Base-by-base conservation (phyloP, 306 rosid genomes). In the Pyrus betulifolia region DNA sequence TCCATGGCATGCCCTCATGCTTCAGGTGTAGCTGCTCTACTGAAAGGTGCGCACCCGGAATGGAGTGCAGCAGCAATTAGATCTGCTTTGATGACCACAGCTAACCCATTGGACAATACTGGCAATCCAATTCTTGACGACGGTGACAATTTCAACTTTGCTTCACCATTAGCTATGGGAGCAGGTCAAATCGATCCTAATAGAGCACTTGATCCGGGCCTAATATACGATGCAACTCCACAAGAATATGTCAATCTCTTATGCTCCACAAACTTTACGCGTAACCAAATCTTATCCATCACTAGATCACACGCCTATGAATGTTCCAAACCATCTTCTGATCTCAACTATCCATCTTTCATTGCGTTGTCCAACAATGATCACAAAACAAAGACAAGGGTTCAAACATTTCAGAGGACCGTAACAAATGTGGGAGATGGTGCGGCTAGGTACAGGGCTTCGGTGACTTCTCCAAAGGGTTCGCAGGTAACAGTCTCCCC, bases 1-100 rank as follows among this genome's bases (percentile, higher is more conserved):
- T 90, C 95, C 35, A 86, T 87, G 85, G 74, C 94, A 1, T 84
- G 89, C 40, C 89, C 94, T 44, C 91, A 89, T 70, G 86, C 55
- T 3, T 80, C 90, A 4, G 91, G 90, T 1, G 74, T 87, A 2
- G 89, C 71, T 7, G 89, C 89, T 3, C 76, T 85, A 3, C 17
- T 87, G 2, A 89, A 87, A 70, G 79, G 74, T 2, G 81, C 82
- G 61, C 84, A 84, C 30, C 87, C 87, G 0, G 82, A 84, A 27
- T 87, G 94, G 91, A 85, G 88, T 71, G 22, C 94, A 3, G 83
- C 88, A 22, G 84, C 87, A 28, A 84, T 87, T 22, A 72, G 85
- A 55, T 87, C 94, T 3, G 88, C 90, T 55, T 6, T 87, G 33
- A 70, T 87, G 42, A 85, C 93, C 28, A 89, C 89, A 1, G 91